Evolutionary conservation across 208 protist species (phyloP).

Genomic region (Tritrichomonas foetus): DNA sequence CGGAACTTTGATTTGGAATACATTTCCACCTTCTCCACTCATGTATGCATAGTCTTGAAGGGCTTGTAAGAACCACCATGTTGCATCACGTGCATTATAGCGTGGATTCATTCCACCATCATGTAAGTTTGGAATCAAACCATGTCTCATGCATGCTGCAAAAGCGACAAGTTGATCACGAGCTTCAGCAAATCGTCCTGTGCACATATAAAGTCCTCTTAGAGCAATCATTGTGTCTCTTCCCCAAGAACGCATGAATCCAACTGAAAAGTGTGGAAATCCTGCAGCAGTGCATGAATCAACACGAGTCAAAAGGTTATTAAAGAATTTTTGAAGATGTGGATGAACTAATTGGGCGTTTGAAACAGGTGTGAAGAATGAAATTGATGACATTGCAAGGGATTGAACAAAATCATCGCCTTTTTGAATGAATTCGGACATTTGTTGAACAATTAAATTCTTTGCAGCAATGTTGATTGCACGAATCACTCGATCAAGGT

Average conservation of each 20-base stretch:
- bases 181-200: constrained; percentile 13
- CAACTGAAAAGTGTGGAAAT: not conserved
- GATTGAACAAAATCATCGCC: constrained; percentile 10
- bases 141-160: not conserved
- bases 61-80: constrained; percentile 26
- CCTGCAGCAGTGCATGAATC: not conserved
- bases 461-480: not conserved
- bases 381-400: not conserved
- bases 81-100: constrained; percentile 35
- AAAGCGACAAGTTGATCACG: not conserved
- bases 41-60: not conserved
- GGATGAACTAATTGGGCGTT: not conserved
- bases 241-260: constrained; percentile 1
- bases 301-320: not conserved
- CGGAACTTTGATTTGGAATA: not conserved
- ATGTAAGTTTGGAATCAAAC: constrained; percentile 24
- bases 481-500: not conserved
- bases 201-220: not conserved
- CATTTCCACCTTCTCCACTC: not conserved
- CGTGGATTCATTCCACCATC: not conserved
- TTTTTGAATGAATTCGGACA: constrained; percentile 17
- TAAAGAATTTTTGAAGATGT: not conserved
- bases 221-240: constrained; percentile 13
- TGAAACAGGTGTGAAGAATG: not conserved
- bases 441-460: not conserved